Base-by-base conservation (phyloP, 1,284 basidiomycete genomes). In the Ceratobasidium sp. region DNA sequence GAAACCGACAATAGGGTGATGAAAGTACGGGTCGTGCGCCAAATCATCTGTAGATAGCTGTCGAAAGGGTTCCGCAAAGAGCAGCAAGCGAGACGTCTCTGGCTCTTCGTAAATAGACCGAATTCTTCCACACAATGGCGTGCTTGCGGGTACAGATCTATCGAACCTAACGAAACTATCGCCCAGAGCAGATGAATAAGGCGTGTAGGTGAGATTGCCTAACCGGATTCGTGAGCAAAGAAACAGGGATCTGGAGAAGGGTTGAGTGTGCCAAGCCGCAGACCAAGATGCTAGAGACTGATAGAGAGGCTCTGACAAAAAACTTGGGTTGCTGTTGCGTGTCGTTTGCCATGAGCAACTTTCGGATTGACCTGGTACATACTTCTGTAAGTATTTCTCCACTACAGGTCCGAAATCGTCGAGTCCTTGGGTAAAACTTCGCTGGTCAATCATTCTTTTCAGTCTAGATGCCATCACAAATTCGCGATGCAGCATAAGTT, bases 401-500 rank as follows among this genome's bases (percentile, higher is more conserved):
- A 54, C 53, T 9, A 54, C 28, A 9, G 25, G 9, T 6, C 53
- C 53, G n/a, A 54, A 54, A 11, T 54, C 53, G 11, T 12, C 53
- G 9, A 54, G 25, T 11, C 9, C 23, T 9, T 28, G 23, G 12
- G 53, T 54, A 36, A 54, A 54, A 33, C 28, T n/a, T 30, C 28
- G 3, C 6, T 18, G n/a, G 18, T 54, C 53, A 8, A 72, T 4
- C 9, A 72, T 11, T 11, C 28, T 61, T 23, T 42, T 16, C 7
- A 72, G 48, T 21, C 51, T 49, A 23, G 25, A 25, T 1, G 33
- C 36, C 56, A 33, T 48, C 44, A 60, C 49, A 42, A 72, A 56
- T n/a, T 59, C 42, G 12, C 30, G 2, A 28, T 63, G 61, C 38
- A 72, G 48, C 7, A 61, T 72, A 8, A 11, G 23, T 38, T 72